Evolutionary conservation across 768 basidiomycete genomes (phyloP), one percentile per base, ranked within the genome.

Genomic region (Amanita inopinata): DNA sequence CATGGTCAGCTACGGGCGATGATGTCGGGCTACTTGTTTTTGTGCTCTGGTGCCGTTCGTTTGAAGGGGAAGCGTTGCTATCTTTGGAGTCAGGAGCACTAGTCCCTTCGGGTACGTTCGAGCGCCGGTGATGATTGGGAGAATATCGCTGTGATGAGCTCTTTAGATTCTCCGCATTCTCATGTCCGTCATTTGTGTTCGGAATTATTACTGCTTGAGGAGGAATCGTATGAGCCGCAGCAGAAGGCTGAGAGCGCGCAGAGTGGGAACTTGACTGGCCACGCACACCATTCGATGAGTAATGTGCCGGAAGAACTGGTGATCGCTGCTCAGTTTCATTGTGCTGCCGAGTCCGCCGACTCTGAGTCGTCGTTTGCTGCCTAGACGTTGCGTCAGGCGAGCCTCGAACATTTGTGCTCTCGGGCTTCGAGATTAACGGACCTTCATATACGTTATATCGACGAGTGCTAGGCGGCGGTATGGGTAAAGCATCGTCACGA

Each of bases 401-500:
- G 17, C 33, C 17, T 14, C 9, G 40, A 5, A 22, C 14, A 5
- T 38, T 7, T 38, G 36, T 5, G 36, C 17, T 3, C n/a, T 19
- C 39, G 8, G 28, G 20, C 11, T 30, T 19, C 15, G 39, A 7
- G 28, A 19, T 8, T 14, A 32, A 14, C 18, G 20, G 14, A 14
- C 32, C 19, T 4, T 42, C 40, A 0, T 19, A 33, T 7, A 7
- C 10, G 19, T 11, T 18, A 9, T 34, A 36, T 7, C 20, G 22
- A 10, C 42, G 42, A 10, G 17, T 6, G n/a, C 15, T 19, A 3
- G 32, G 15, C 12, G 41, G 40, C 9, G 33, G 45, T 7, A 25
- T 18, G 14, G 45, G 45, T 23, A 46, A n/a, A 39, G 35, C 27
- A 20, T 39, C 22, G 14, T 15, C 28, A 27, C 35, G 30, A 5